Evolutionary conservation across 257 asterid species (phyloP).

Genomic region (Coffea canephora): DNA sequence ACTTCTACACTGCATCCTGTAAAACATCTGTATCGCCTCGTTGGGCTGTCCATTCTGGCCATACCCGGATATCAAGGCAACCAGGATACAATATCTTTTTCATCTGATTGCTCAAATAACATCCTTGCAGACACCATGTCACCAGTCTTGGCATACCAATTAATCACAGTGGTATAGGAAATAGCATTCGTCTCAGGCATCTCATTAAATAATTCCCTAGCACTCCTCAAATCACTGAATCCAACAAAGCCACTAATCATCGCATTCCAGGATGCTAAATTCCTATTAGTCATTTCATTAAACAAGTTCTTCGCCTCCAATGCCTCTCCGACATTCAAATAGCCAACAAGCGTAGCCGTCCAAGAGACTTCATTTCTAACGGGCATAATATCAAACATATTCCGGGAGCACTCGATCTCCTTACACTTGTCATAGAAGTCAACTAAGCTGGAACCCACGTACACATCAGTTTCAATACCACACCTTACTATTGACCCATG

Average conservation of each 20-base stretch:
- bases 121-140: slow-evolving; percentile 67
- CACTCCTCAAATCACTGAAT: slow-evolving; percentile 53
- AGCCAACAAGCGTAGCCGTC: slow-evolving; percentile 69
- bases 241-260: slow-evolving; percentile 55
- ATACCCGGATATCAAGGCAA: slow-evolving; percentile 63
- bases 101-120: slow-evolving; percentile 45
- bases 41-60: slow-evolving; percentile 62
- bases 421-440: slow-evolving; percentile 70
- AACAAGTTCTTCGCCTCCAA: slow-evolving; percentile 44
- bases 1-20: slow-evolving; percentile 39
- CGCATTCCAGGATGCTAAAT: slow-evolving; percentile 60
- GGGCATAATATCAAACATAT: slow-evolving; percentile 56
- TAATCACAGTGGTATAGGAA: slow-evolving; percentile 58
- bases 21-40: slow-evolving; percentile 52
- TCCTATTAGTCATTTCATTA: slow-evolving; percentile 64
- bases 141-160: slow-evolving; percentile 65
- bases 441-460: slow-evolving; percentile 64
- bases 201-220: slow-evolving; percentile 46
- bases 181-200: slow-evolving; percentile 31
- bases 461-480: slow-evolving; percentile 52
- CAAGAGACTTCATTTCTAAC: slow-evolving; percentile 58
- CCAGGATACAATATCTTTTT: slow-evolving; percentile 66
- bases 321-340: slow-evolving; percentile 41
- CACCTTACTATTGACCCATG: slow-evolving; percentile 55
- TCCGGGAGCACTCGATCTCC: slow-evolving; percentile 50